phyloP scores from a whole-genome alignment of 2,329 filamentous ascomycete genomes.

The Aurifilum marmelostoma region DNA sequence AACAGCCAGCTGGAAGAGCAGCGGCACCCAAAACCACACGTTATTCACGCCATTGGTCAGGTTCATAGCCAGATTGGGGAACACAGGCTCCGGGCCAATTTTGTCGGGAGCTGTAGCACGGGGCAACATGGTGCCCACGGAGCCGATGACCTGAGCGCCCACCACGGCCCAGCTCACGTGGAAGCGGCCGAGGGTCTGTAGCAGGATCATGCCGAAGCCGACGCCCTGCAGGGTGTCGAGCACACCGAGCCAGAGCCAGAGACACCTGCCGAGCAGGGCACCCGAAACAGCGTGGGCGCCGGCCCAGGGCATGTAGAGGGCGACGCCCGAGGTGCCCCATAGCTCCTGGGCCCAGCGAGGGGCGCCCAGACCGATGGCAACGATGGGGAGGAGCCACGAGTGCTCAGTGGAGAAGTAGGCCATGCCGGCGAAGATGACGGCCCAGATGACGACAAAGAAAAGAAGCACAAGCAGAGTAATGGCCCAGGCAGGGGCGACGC shows the following conservation, averaged over 20 bases:
- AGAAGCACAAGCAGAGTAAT: conserved; percentile 58
- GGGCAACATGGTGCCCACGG: conserved; percentile 62
- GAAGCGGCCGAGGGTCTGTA: conserved; percentile 64
- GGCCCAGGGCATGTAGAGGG: conserved; percentile 62
- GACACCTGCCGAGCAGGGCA: conserved; percentile 55
- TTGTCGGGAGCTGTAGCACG: conserved; percentile 62
- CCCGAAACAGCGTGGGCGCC: conserved; percentile 47
- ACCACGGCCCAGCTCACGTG: conserved; percentile 65
- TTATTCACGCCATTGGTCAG: conserved; percentile 47
- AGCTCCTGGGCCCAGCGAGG: conserved; percentile 69
- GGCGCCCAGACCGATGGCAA: conserved; percentile 65
- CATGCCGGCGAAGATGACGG: conserved; percentile 52
- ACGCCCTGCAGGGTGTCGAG: conserved; percentile 65
- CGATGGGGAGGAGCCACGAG: conserved; percentile 67
- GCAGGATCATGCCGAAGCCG: conserved; percentile 66
- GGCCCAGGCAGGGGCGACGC: conserved; percentile 59
- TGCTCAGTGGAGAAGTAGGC: conserved; percentile 58
- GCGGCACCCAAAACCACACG: conserved; percentile 63
- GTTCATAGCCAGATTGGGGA: conserved; percentile 59
- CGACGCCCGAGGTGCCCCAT: conserved; percentile 63
- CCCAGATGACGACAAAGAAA: conserved; percentile 60
- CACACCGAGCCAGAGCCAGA: conserved; percentile 69
- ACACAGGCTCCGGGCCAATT: conserved; percentile 61
- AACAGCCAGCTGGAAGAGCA: conserved; percentile 58
- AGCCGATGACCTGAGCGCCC: conserved; percentile 63